Evolutionary conservation across 169 alveolate genomes (phyloP), one percentile per base, ranked within the genome.

Genomic region (Plasmodium billcollinsi): DNA sequence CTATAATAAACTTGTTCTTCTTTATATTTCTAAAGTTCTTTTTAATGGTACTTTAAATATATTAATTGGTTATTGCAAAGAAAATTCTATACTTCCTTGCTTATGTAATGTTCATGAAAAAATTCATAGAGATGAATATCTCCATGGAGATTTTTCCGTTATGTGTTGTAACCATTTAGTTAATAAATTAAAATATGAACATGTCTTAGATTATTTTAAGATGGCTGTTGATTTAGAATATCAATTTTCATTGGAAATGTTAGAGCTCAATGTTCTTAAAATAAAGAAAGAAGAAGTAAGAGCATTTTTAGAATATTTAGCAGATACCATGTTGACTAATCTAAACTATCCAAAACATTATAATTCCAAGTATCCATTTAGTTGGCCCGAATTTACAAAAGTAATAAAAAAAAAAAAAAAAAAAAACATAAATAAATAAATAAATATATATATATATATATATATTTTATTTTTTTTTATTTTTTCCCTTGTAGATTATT

Each of bases 91-190:
- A 1, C 45, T 86, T 8, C 88, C 92, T 5, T 43, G 76, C 12
- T 89, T 93, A 54, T 89, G 94, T 93, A 74, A 69, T 24, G 95
- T 88, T 6, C 86, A 90, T 43, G 95, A 75, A 67, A 88, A 93
- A 74, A 93, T 93, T 11, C 89, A 93, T 26, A 85, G 95, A 59
- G 95, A 93, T 89, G 95, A 93, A 58, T 88, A 89, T 59, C 86
- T 88, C 3, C 95, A 93, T 63, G 89, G 78, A 2, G 95, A 93
- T 50, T 93, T 93, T 74, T 88, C 94, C 61, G 92, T 93, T 67
- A 93, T 71, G 89, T 90, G 93, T 73, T 90, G 91, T 45, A 93
- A 89, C 47, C 91, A 92, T 63, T 76, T 93, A 75, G 89, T 89
- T 49, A 74, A 92, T 47, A 93, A 93, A 56, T 91, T 93, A 43